These are phyloP conservation scores for Acrodontium crateriforme DNA, from an alignment of 2,329 filamentous ascomycete species.

Conservation along the genomic window DNA sequence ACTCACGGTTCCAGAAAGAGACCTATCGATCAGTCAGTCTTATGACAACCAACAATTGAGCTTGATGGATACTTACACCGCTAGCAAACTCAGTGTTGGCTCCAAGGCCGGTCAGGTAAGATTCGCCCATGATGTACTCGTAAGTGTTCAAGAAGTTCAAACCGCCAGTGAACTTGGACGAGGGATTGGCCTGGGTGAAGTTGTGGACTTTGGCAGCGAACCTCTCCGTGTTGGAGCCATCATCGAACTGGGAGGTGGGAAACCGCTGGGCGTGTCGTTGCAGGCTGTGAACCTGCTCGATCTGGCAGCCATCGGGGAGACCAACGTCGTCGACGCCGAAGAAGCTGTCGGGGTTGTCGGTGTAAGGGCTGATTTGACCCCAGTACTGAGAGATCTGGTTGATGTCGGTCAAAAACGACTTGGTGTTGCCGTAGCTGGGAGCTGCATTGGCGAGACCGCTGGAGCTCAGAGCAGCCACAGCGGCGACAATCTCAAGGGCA, in stretches of 20 bases:
- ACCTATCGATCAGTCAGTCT: neutral
- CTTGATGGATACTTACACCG: slow-evolving; percentile 37
- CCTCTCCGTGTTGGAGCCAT: slow-evolving; percentile 34
- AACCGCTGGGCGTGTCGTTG: slow-evolving; percentile 44
- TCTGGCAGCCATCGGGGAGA: slow-evolving; percentile 40
- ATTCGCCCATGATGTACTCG: slow-evolving; percentile 31
- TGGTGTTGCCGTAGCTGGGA: no score
- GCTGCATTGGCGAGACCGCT: no score
- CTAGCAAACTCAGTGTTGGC: slow-evolving; percentile 36
- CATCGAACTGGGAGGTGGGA: slow-evolving; percentile 32
- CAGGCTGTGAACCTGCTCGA: slow-evolving; percentile 40
- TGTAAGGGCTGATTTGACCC: slow-evolving; percentile 33
- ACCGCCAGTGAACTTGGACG: slow-evolving; percentile 30
- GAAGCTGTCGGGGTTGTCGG: slow-evolving; percentile 30
- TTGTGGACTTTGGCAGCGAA: slow-evolving; percentile 38
- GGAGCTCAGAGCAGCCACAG: no score
- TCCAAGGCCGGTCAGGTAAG: slow-evolving; percentile 35
- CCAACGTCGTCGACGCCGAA: slow-evolving; percentile 37
- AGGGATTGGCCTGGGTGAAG: slow-evolving; percentile 26
- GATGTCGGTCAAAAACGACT: neutral
- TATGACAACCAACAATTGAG: slow-evolving; percentile 34
- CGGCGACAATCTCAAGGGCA: no score
- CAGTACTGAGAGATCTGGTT: neutral
- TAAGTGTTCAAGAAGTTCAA: slow-evolving; percentile 41
- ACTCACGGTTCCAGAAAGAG: slow-evolving; percentile 9